Conservation (phyloP, 164 flowering plant genomes). For the Nymphaea colorata region DNA sequence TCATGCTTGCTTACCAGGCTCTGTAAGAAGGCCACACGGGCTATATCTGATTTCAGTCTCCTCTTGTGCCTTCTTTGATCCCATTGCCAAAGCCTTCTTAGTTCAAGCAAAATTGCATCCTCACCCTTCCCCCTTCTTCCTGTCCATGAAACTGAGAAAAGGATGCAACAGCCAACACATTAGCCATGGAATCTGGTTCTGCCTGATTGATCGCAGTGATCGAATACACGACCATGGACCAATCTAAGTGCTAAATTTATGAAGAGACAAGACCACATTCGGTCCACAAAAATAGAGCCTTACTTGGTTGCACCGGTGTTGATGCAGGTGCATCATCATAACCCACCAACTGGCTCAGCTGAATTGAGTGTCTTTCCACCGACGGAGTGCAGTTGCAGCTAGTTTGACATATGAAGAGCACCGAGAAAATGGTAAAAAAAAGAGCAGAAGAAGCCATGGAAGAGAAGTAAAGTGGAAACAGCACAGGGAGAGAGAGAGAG, state of each 20-base stretch:
- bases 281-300: background rate
- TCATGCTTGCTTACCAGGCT: slow-evolving; percentile 15
- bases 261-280: background rate
- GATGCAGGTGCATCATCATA: slow-evolving; percentile 32
- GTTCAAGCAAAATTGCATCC: slow-evolving; percentile 12
- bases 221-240: background rate
- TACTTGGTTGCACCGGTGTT: slow-evolving; percentile 55
- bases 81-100: background rate
- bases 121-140: slow-evolving; percentile 23
- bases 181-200: background rate
- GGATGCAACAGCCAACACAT: background rate
- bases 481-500: slow-evolving; percentile 4
- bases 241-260: background rate
- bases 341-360: slow-evolving; percentile 74
- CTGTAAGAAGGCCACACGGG: slow-evolving; percentile 39
- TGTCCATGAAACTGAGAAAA: slow-evolving; percentile 16
- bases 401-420: slow-evolving; percentile 4
- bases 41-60: slow-evolving; percentile 27
- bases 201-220: background rate
- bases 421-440: slow-evolving; percentile 6
- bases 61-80: slow-evolving; percentile 4
- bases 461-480: background rate
- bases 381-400: slow-evolving; percentile 18
- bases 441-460: background rate
- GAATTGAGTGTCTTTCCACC: slow-evolving; percentile 76